Base-by-base conservation (phyloP, 2,329 filamentous ascomycete species). In the Alternaria ventricosa region DNA sequence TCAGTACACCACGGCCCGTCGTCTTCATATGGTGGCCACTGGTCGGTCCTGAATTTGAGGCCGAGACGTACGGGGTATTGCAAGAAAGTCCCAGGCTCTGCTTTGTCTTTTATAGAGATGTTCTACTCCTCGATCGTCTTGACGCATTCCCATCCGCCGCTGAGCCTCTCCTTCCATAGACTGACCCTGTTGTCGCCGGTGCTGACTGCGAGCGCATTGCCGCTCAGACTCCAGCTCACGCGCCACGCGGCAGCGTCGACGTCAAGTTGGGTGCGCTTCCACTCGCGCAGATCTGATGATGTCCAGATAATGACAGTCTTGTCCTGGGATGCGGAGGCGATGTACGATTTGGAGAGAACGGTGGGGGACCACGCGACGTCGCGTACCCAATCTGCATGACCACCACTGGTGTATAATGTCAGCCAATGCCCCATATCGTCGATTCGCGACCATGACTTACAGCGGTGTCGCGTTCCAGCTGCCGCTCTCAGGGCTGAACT, bases 261-360 rank as follows among this genome's bases (percentile, higher is more conserved):
- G 74, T 90, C 89, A 68, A 99, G 86, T 44, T 92, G 89, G 81
- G 96, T 96, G 81, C 88, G 90, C 62, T 90, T 89, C 96, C 96
- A 99, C 75, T 93, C 89, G 78, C 73, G 71, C 18, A 83, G 72
- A 58, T 80, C 78, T 41, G 79, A 77, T 43, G 82, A 80, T 10
- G 95, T 98, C 96, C 96, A 99, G 82, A 99, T 97, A 71, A 94
- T 90, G 66, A 98, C 95, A 9, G 94, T 97, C 87, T 97, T 96
- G 81, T 99, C 96, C 84, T 98, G 94, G 57, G 92, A 94, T 11
- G 95, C 96, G 53, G 92, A 95, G 28, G 96, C 96, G 78, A 99
- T 97, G 84, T 99, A 99, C 62, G 91, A 93, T 86, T 97, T 97
- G 75, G 94, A 92, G 63, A 99, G 86, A 60, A 98, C 92, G 23